Percentiles rank a stretch among this genome's conserved stretches.
Conservation (phyloP, 2,329 filamentous ascomycete species). For the Fusarium neocosmosporiellum region DNA sequence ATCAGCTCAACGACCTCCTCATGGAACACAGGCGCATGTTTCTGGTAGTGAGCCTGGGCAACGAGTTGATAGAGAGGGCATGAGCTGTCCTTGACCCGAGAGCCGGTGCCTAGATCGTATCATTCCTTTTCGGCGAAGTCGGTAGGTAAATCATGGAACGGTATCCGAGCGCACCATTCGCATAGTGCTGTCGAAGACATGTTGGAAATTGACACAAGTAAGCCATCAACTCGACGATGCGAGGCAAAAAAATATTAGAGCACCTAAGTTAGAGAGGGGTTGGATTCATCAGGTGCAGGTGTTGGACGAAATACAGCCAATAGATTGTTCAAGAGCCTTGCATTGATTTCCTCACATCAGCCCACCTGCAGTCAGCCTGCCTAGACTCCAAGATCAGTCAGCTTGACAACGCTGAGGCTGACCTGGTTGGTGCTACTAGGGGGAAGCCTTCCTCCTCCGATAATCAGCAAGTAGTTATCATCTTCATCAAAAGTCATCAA, state of each 20-base stretch:
- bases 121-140: neutral
- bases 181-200: neutral
- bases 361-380: neutral
- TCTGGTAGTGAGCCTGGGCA: neutral
- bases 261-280: too few species aligned
- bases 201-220: neutral
- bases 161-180: neutral
- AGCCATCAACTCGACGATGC: neutral
- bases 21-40: accelerated
- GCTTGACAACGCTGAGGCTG: conserved; percentile 49
- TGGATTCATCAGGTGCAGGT: neutral
- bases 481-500: conserved; percentile 51
- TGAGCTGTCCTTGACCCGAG: neutral
- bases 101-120: neutral
- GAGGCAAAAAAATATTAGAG: too few species aligned
- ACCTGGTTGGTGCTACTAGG: conserved; percentile 59
- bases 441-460: conserved; percentile 57
- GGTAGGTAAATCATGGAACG: neutral
- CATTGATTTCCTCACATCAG: neutral
- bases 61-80: neutral
- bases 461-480: conserved; percentile 52
- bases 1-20: accelerated
- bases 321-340: neutral
- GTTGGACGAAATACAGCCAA: neutral
- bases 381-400: conserved; percentile 15